Evolutionary conservation across 2,329 filamentous ascomycete species (phyloP).

Genomic region (Aspergillus neoniger): DNA sequence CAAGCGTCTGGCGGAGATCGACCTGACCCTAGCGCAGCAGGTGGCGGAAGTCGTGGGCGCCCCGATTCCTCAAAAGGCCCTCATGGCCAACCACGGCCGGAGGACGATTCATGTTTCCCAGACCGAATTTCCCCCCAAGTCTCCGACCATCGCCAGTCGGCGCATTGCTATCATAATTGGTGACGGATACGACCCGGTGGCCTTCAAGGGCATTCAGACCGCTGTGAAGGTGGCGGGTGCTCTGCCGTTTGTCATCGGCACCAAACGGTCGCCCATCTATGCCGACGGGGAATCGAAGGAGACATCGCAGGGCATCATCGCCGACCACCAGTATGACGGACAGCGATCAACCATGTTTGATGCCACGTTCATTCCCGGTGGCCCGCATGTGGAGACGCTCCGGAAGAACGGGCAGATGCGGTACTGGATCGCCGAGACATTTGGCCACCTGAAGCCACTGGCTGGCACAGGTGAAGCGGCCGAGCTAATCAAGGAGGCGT

Average conservation of each 20-base stretch:
- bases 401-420: slow-evolving; percentile 69
- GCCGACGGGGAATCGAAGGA: slow-evolving; percentile 48
- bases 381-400: slow-evolving; percentile 62
- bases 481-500: slow-evolving; percentile 34
- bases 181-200: slow-evolving; percentile 70
- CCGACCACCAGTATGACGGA: slow-evolving; percentile 78
- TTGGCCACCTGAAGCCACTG: slow-evolving; percentile 77
- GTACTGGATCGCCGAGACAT: slow-evolving; percentile 77
- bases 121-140: slow-evolving; percentile 63
- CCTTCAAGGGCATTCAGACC: slow-evolving; percentile 66
- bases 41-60: slow-evolving; percentile 73
- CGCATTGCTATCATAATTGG: slow-evolving; percentile 74
- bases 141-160: slow-evolving; percentile 69
- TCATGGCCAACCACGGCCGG: slow-evolving; percentile 65
- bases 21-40: slow-evolving; percentile 65
- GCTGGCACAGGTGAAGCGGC: slow-evolving; percentile 62
- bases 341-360: slow-evolving; percentile 80
- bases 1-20: slow-evolving; percentile 68
- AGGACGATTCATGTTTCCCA: slow-evolving; percentile 65
- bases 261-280: slow-evolving; percentile 66
- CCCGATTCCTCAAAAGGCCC: slow-evolving; percentile 56
- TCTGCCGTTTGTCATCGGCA: slow-evolving; percentile 70
- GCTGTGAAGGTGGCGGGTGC: slow-evolving; percentile 64
- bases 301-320: slow-evolving; percentile 58
- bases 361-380: slow-evolving; percentile 74